A percentile compares a stretch with the other conserved stretches of the same genome.
Evolutionary conservation across 805 yeast genomes (phyloP).

Genomic region (Ogataea nonfermentans): DNA sequence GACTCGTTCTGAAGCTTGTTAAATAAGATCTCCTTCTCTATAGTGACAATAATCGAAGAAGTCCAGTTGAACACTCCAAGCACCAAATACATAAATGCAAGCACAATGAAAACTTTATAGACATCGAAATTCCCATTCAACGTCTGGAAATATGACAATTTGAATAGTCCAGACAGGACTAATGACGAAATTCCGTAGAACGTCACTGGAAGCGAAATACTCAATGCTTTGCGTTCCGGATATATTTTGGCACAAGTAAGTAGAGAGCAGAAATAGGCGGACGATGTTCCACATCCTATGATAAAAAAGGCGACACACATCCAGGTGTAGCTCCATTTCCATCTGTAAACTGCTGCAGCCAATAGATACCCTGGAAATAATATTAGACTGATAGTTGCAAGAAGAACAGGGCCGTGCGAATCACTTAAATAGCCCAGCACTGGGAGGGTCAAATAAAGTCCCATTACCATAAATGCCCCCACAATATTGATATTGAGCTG

Average conservation of each 20-base stretch:
- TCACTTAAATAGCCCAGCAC: constrained; percentile 79
- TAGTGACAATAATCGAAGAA: constrained; percentile 61
- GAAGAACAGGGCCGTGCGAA: constrained; percentile 74
- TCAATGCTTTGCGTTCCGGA: constrained; percentile 71
- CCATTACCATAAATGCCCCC: constrained; percentile 70
- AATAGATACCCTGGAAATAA: constrained; percentile 68
- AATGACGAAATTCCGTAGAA: constrained; percentile 83
- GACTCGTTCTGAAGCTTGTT: constrained; percentile 24
- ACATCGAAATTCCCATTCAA: constrained; percentile 40
- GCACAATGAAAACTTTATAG: constrained; percentile 48
- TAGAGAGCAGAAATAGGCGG: constrained; percentile 67
- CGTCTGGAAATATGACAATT: constrained; percentile 39
- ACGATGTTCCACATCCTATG: constrained; percentile 71
- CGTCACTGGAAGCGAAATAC: constrained; percentile 86
- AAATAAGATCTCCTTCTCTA: constrained; percentile 49
- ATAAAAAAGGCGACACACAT: constrained; percentile 52
- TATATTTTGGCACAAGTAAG: constrained; percentile 84
- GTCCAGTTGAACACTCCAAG: constrained; percentile 62
- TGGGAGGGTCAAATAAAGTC: constrained; percentile 85
- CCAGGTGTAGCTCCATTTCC: constrained; percentile 29
- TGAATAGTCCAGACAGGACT: constrained; percentile 61
- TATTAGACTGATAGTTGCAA: constrained; percentile 59
- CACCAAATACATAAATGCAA: constrained; percentile 51
- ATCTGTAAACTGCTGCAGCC: constrained; percentile 39
- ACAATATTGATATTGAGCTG: constrained; percentile 68